phyloP scores from a whole-genome alignment of 805 yeast genomes.

The Candida hispaniensis region DNA sequence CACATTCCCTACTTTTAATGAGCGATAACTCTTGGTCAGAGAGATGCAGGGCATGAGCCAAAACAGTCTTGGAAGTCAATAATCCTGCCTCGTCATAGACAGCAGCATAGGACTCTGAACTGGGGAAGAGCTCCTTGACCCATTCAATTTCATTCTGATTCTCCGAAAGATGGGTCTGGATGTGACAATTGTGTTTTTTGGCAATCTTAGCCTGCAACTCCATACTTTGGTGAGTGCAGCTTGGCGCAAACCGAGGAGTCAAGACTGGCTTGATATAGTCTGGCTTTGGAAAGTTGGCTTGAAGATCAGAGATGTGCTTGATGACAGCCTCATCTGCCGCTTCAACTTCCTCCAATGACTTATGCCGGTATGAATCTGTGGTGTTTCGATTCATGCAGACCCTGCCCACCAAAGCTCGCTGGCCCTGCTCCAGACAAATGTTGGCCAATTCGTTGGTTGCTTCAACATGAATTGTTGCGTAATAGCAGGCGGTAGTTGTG shows the following conservation, averaged over 20 bases:
- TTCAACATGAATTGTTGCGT: slow-evolving; percentile 72
- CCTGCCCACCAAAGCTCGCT: slow-evolving; percentile 83
- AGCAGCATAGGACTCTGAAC: slow-evolving; percentile 54
- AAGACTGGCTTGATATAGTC: slow-evolving; percentile 56
- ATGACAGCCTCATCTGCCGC: slow-evolving; percentile 46
- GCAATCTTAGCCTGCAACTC: slow-evolving; percentile 51
- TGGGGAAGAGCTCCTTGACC: slow-evolving; percentile 66
- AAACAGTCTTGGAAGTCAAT: slow-evolving; percentile 53
- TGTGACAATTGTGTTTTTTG: slow-evolving; percentile 41
- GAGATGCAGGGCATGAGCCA: slow-evolving; percentile 86
- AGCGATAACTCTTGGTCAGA: slow-evolving; percentile 50
- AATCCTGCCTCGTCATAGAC: slow-evolving; percentile 61
- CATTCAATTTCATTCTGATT: slow-evolving; percentile 63
- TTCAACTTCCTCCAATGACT: slow-evolving; percentile 45
- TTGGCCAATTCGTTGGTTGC: slow-evolving; percentile 72
- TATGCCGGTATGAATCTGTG: slow-evolving; percentile 54
- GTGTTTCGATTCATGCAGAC: slow-evolving; percentile 87
- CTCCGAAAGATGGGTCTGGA: slow-evolving; percentile 89
- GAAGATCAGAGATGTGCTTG: slow-evolving; percentile 42
- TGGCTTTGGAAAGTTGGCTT: slow-evolving; percentile 35
- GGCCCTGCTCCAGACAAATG: slow-evolving; percentile 55
- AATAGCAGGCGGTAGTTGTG: slow-evolving; percentile 87
- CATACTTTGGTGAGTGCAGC: slow-evolving; percentile 59
- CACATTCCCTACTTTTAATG: slow-evolving; percentile 45
- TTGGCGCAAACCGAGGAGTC: slow-evolving; percentile 92